A percentile compares a stretch with the other conserved stretches of the same genome.
Evolutionary conservation across 2,329 filamentous ascomycete genomes (phyloP).

Genomic region (Arthrocladium fulminans): DNA sequence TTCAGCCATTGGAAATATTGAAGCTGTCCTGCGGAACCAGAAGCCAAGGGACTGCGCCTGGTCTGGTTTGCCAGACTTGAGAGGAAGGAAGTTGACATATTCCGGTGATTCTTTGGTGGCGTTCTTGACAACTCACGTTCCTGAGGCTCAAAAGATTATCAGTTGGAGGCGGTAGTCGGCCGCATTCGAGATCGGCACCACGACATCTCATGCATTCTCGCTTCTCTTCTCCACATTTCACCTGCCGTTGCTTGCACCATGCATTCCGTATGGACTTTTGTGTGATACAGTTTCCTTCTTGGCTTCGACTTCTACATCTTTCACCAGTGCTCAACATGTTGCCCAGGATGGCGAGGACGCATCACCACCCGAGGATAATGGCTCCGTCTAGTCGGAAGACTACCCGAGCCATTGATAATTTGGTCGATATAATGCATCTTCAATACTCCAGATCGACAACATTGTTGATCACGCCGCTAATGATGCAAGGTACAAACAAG

Average conservation of each 20-base stretch:
- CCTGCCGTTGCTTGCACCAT: background rate
- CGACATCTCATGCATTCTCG: background rate
- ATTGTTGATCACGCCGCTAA: no score
- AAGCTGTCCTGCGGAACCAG: background rate
- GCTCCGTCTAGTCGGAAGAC: no score
- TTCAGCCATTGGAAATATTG: background rate
- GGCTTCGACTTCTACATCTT: no score
- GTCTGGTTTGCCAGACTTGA: background rate
- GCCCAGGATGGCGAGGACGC: no score
- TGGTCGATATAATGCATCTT: no score
- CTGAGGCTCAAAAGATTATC: background rate
- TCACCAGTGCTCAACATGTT: no score
- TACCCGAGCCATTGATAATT: no score
- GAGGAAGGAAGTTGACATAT: background rate
- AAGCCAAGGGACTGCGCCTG: background rate
- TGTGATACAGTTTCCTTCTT: background rate
- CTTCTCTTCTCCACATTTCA: background rate
- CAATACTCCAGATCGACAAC: no score
- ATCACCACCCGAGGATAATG: no score
- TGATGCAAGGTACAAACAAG: no score
- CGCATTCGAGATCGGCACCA: background rate
- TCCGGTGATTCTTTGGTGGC: background rate
- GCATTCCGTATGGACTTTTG: background rate
- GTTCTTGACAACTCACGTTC: background rate
- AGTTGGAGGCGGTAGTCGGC: background rate